phyloP scores from a whole-genome alignment of 129 eudicot species.

The carrot (Daucus carota) region DH1_v3.0 NC_030388.2:11170501-11171000 shows the following conservation, averaged over 20 bases:
- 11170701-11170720: constrained; percentile 32
- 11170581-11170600: constrained; percentile 51
- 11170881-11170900: constrained; percentile 28
- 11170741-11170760: constrained; percentile 18
- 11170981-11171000: constrained; percentile 65
- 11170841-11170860: constrained; percentile 64
- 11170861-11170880: constrained; percentile 58
- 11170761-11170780: constrained; percentile 4
- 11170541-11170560: constrained; percentile 27
- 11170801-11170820: constrained; percentile 76
- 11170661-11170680: constrained; percentile 61
- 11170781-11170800: constrained; percentile 56
- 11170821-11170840: constrained; percentile 27
- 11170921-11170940: constrained; percentile 54
- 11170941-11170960: constrained; percentile 36
- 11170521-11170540: constrained; percentile 41
- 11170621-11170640: constrained; percentile 60
- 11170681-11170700: constrained; percentile 57
- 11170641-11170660: constrained; percentile 52
- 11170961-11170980: constrained; percentile 34
- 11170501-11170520: constrained; percentile 21
- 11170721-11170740: constrained; percentile 32
- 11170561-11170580: constrained; percentile 25
- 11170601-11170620: constrained; percentile 33
- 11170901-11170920: constrained; percentile 62